Base-by-base conservation (phyloP, 371 early-diverging fungal genomes). In the Saksenaea oblongispora region DNA sequence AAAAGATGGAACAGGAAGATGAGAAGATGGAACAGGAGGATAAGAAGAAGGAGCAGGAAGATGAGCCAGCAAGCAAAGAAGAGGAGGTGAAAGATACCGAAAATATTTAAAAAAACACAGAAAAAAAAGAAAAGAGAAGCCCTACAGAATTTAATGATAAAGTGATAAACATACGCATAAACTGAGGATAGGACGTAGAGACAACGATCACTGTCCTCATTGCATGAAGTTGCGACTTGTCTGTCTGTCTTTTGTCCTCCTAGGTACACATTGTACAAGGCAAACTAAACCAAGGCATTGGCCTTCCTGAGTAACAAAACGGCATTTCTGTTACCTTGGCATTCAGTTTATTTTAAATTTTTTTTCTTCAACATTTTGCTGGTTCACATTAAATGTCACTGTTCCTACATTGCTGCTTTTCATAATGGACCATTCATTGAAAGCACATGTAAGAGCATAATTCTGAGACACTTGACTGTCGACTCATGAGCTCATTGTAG, bases 41-140 rank as follows among this genome's bases (percentile, higher is more conserved):
- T 11, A 11, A 14, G n/a, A n/a, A 39, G 39, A 11, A 39, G 39
- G n/a, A 39, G 39, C 39, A 39, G 3, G n/a, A 14, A n/a, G 39
- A 11, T 5, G 39, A 39, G 11, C 31, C 31, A 7, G 2, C 39
- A 39, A 39, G 11, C 66, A 72, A 44, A 60, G 69, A 53, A 69
- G 71, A 1, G 72, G 71, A 1, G 62, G 71, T 47, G 72, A 75
- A 56, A 71, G 75, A 72, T 67, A 75, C 54, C 54, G 64, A 27
- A 56, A 65, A 26, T 56, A 69, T 11, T 63, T 63, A 34, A 64
- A 57, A 60, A 56, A n/a, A n/a, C n/a, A n/a, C n/a, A n/a, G n/a
- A n/a, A n/a, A n/a, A n/a, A n/a, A n/a, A n/a, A n/a, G n/a, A n/a
- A 56, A 9, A 14, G 7, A 24, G 18, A 5, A 41, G 2, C 36